Conservation (phyloP, 2,329 filamentous ascomycete species). For the Moelleriella libera region DNA sequence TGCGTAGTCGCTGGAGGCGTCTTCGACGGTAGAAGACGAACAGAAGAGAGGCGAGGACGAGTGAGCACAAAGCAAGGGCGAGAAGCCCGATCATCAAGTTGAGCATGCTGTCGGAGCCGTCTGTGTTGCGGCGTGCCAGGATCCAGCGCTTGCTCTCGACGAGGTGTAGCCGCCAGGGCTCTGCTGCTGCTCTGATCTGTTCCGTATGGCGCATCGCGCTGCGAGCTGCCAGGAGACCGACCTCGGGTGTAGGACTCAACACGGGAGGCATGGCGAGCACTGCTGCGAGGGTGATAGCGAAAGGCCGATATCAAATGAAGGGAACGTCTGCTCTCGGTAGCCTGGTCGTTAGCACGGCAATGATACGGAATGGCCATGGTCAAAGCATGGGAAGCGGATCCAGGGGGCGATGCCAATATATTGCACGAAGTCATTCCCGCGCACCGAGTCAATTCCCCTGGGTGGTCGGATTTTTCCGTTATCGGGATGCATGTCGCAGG, state of each 20-base stretch:
- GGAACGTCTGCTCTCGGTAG: conserved; percentile 2
- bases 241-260: conserved; percentile 1
- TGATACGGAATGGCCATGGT: not conserved
- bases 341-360: conserved; percentile 1
- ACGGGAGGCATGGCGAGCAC: conserved; percentile 6
- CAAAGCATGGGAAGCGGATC: not conserved
- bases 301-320: conserved; percentile 5
- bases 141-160: conserved; percentile 2
- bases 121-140: conserved; percentile 11
- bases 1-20: conserved; percentile 28
- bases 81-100: conserved; percentile 70
- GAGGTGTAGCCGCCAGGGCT: conserved; percentile 6
- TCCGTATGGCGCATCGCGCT: conserved; percentile 3
- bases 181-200: conserved; percentile 1
- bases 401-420: not conserved
- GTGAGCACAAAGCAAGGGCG: conserved; percentile 58
- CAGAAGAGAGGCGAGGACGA: conserved; percentile 54
- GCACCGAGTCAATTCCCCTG: not conserved
- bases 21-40: conserved; percentile 57
- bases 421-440: not conserved
- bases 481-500: not conserved
- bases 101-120: conserved; percentile 47
- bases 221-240: conserved; percentile 3
- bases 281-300: not conserved
- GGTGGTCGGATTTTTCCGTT: not conserved